A percentile compares a stretch with the other conserved stretches of the same genome.
Conservation (phyloP, 2,329 filamentous ascomycete species). For the Trichophyton simii region DNA sequence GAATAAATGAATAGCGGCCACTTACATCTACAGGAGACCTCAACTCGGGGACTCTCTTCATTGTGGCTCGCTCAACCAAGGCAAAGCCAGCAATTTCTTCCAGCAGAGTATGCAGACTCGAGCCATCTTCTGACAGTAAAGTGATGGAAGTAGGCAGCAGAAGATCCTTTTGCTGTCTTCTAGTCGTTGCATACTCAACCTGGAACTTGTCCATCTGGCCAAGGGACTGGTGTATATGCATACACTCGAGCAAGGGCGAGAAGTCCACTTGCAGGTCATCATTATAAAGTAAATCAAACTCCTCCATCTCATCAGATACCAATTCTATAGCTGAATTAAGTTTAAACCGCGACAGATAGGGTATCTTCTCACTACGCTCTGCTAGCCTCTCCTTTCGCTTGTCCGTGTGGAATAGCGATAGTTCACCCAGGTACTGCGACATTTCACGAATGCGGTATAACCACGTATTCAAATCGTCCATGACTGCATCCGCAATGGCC, state of each 20-base stretch:
- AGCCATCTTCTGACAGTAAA: slow-evolving; percentile 68
- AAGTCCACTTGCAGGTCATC: slow-evolving; percentile 94
- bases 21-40: slow-evolving; percentile 69
- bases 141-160: slow-evolving; percentile 65
- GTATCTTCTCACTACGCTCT: slow-evolving; percentile 63
- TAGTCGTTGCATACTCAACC: slow-evolving; percentile 79
- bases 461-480: slow-evolving; percentile 95
- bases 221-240: slow-evolving; percentile 92
- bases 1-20: slow-evolving; percentile 1
- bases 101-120: slow-evolving; percentile 74
- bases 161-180: slow-evolving; percentile 82
- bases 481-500: slow-evolving; percentile 88
- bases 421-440: slow-evolving; percentile 88
- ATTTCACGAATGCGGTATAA: slow-evolving; percentile 88
- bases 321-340: slow-evolving; percentile 92
- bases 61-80: slow-evolving; percentile 88
- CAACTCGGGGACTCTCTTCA: slow-evolving; percentile 72
- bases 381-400: slow-evolving; percentile 71
- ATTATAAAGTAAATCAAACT: slow-evolving; percentile 90
- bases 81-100: slow-evolving; percentile 94
- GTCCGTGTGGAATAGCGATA: slow-evolving; percentile 93
- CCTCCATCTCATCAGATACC: slow-evolving; percentile 86
- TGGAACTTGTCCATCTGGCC: slow-evolving; percentile 87
- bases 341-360: slow-evolving; percentile 69
- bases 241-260: slow-evolving; percentile 80